phyloP scores from a whole-genome alignment of 345 rosid species.

The Brassica nigra region DNA sequence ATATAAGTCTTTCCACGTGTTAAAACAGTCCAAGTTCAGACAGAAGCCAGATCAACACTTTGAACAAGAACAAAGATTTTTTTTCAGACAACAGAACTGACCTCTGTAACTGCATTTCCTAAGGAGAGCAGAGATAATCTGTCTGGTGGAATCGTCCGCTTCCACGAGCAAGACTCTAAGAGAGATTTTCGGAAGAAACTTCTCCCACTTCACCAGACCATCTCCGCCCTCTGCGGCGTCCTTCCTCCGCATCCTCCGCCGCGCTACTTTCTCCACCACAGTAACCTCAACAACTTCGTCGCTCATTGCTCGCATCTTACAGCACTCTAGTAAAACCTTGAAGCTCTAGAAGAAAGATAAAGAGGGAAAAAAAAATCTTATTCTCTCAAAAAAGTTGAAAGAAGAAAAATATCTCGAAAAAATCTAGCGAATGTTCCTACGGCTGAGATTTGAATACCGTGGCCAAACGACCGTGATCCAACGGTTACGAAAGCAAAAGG shows the following conservation, averaged over 20 bases:
- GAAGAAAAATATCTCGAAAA: slow-evolving; percentile 47
- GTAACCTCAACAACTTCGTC: slow-evolving; percentile 42
- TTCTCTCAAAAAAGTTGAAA: background rate
- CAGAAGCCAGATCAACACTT: background rate
- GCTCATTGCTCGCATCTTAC: slow-evolving; percentile 48
- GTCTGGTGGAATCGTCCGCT: slow-evolving; percentile 94
- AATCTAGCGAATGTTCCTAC: slow-evolving; percentile 33
- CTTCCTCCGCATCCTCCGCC: slow-evolving; percentile 34
- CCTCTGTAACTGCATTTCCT: slow-evolving; percentile 87
- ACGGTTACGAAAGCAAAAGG: slow-evolving; percentile 17
- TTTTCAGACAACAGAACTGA: slow-evolving; percentile 35
- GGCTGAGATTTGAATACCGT: slow-evolving; percentile 21
- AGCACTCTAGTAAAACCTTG: background rate
- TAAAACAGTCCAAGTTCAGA: background rate
- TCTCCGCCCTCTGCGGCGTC: slow-evolving; percentile 32
- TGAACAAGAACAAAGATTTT: background rate
- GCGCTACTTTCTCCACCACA: slow-evolving; percentile 25
- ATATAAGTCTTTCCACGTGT: background rate
- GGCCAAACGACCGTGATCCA: slow-evolving; percentile 36
- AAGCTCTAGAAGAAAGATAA: slow-evolving; percentile 11
- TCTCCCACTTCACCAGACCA: slow-evolving; percentile 66
- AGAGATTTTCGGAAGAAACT: slow-evolving; percentile 63
- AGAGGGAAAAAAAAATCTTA: background rate
- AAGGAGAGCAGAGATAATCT: slow-evolving; percentile 84
- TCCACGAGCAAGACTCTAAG: slow-evolving; percentile 83